Conservation (phyloP, 2,329 filamentous ascomycete species). For the Cercospora beticola region DNA sequence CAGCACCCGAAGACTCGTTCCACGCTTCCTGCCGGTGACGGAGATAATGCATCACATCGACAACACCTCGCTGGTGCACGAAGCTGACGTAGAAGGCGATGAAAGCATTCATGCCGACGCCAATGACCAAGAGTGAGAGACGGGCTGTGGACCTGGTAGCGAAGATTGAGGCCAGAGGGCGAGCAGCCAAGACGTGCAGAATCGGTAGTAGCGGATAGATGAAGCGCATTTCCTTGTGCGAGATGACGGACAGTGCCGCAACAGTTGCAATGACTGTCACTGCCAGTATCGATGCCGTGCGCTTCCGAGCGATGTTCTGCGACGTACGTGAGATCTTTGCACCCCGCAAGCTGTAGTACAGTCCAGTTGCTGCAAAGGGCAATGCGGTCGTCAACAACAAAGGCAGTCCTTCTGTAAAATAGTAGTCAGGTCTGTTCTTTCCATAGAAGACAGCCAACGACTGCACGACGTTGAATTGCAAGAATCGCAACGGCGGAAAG, state of each 20-base stretch:
- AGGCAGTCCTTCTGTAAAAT: slow-evolving; percentile 83
- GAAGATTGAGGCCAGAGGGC: slow-evolving; percentile 66
- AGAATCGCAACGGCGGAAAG: slow-evolving; percentile 81
- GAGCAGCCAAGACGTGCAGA: slow-evolving; percentile 78
- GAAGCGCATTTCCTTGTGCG: slow-evolving; percentile 97
- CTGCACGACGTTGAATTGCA: slow-evolving; percentile 87
- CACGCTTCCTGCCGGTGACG: slow-evolving; percentile 55
- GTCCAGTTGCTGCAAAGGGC: slow-evolving; percentile 68
- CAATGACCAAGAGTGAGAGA: slow-evolving; percentile 51
- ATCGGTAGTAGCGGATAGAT: slow-evolving; percentile 87
- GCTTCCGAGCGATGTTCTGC: slow-evolving; percentile 12
- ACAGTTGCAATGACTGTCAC: slow-evolving; percentile 60
- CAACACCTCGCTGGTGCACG: slow-evolving; percentile 76
- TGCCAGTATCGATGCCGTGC: slow-evolving; percentile 52
- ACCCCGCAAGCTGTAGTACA: slow-evolving; percentile 50
- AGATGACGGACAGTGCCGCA: slow-evolving; percentile 68
- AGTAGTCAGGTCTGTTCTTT: slow-evolving; percentile 87
- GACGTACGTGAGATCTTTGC: background rate
- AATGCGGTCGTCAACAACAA: slow-evolving; percentile 80
- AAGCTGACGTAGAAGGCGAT: slow-evolving; percentile 73
- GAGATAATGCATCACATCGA: slow-evolving; percentile 72
- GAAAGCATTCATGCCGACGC: slow-evolving; percentile 65
- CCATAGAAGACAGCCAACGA: slow-evolving; percentile 92
- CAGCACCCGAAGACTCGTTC: slow-evolving; percentile 17
- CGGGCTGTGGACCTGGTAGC: slow-evolving; percentile 41